Base-by-base conservation (phyloP, 192 early-diverging fungal species). In the Backusella australiensis region DNA sequence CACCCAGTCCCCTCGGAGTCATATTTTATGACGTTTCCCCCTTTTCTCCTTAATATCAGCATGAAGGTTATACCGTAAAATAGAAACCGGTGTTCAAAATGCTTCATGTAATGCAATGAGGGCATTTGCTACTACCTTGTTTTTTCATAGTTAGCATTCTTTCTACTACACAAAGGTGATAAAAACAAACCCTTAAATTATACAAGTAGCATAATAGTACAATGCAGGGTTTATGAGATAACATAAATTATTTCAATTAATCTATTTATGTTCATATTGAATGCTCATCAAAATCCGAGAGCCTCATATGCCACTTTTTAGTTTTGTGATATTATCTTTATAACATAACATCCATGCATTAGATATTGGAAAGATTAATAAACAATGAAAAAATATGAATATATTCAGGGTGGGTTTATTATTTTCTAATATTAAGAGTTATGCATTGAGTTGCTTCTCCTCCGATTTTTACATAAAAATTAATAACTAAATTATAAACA, bases 401-500 rank as follows among this genome's bases (percentile, higher is more conserved):
- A 44, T 17, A 44, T 14, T 4, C 42, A 44, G 15, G 15, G 12
- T 44, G 15, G 4, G 17, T 44, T 44, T 44, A 15, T 15, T 44
- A 44, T 17, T 17, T 44, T 44, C 42, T 44, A 44, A 12, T 44
- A 44, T 44, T 17, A 44, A 32, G 4, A 44, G 12, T 14, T 15
- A 4, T 44, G 15, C 2, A 44, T 44, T 44, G 42, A 15, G 15
- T 14, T 44, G 11, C 3, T 44, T 44, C 14, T 3, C 4, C 42
- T 44, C 4, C 15, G 4, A 44, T 44, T 14, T 17, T 44, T 44
- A 44, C 14, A 17, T 14, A 44, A n/a, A n/a, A 56, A 5, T 11
- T 56, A 8, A 8, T 21, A 56, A 56, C 52, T 77, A 81, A 35
- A 67, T 67, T 14, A 77, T 44, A 75, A 81, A 81, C 67, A 75